phyloP scores from a whole-genome alignment of 352 stramenopile genomes.

The Phytophthora pini region DNA sequence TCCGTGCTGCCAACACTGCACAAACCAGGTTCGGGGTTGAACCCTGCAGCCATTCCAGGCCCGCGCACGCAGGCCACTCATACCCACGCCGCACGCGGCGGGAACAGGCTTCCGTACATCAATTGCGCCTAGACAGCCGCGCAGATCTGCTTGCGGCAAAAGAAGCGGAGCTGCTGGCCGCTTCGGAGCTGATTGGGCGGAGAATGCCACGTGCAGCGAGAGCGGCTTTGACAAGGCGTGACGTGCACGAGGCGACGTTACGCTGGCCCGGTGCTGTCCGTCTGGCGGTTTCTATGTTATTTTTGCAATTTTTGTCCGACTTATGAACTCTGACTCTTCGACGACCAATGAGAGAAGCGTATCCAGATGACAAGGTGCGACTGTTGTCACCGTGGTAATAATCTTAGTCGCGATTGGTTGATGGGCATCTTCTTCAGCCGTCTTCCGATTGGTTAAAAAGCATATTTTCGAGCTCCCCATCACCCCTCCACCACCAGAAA shows the following conservation, averaged over 20 bases:
- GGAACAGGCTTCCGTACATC: constrained; percentile 27
- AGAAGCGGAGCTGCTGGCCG: constrained; percentile 13
- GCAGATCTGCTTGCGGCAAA: constrained; percentile 22
- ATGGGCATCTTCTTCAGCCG: background rate
- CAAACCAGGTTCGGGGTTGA: constrained; percentile 16
- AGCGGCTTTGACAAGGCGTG: constrained; percentile 18
- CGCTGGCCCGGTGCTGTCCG: constrained; percentile 4
- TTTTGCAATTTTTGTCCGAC: background rate
- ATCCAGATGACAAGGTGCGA: constrained; percentile 23
- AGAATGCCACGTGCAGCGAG: constrained; percentile 37
- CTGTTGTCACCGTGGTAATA: constrained; percentile 35
- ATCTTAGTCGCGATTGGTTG: constrained; percentile 20
- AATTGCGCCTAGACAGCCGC: constrained; percentile 23
- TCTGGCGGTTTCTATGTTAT: background rate
- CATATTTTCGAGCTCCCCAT: background rate
- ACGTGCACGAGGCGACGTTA: constrained; percentile 22
- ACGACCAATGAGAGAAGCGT: constrained; percentile 28
- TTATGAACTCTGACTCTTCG: constrained; percentile 1
- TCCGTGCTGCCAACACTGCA: background rate
- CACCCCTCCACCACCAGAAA: constrained; percentile 32
- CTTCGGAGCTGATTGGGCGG: constrained; percentile 29
- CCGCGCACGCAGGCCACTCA: constrained; percentile 16
- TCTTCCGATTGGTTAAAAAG: constrained; percentile 23
- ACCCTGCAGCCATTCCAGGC: constrained; percentile 2
- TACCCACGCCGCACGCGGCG: constrained; percentile 4